Evolutionary conservation across 441 rosid species (phyloP).

Genomic region (Hura crepitans): DNA sequence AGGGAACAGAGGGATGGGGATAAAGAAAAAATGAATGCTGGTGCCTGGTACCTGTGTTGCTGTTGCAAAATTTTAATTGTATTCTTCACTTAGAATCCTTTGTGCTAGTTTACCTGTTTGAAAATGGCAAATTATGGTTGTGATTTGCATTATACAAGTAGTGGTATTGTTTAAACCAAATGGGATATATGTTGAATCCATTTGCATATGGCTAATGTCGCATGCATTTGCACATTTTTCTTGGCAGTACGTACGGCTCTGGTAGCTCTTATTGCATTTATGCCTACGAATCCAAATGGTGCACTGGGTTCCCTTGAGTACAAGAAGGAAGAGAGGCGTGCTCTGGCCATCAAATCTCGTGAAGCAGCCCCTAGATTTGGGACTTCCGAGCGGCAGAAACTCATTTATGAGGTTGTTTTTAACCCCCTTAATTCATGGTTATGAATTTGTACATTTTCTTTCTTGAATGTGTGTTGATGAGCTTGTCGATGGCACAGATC

Average conservation of each 20-base stretch:
- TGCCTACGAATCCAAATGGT: conserved; percentile 92
- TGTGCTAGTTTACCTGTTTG: not conserved
- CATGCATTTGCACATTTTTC: conserved; percentile 2
- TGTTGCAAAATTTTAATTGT: not conserved
- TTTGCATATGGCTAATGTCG: conserved; percentile 18
- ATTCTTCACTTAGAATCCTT: not conserved
- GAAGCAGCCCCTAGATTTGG: conserved; percentile 73
- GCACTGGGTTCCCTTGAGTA: conserved; percentile 91
- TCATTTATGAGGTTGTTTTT: conserved; percentile 69
- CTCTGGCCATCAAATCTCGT: conserved; percentile 80
- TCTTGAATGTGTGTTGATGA: conserved; percentile 9
- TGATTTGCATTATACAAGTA: not conserved
- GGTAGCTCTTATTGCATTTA: conserved; percentile 88
- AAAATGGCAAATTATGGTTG: not conserved
- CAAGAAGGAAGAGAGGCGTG: conserved; percentile 74
- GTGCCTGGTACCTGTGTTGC: not conserved
- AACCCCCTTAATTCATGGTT: not conserved
- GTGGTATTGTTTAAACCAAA: not conserved
- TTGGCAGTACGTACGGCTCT: conserved; percentile 87
- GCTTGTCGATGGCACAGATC: conserved; percentile 43
- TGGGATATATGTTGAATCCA: not conserved
- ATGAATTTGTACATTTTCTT: not conserved
- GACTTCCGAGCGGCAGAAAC: conserved; percentile 70
- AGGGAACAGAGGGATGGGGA: not conserved
- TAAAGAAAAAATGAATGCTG: not conserved